phyloP scores from a whole-genome alignment of 2,329 filamentous ascomycete genomes.

The Botrytis byssoidea region DNA sequence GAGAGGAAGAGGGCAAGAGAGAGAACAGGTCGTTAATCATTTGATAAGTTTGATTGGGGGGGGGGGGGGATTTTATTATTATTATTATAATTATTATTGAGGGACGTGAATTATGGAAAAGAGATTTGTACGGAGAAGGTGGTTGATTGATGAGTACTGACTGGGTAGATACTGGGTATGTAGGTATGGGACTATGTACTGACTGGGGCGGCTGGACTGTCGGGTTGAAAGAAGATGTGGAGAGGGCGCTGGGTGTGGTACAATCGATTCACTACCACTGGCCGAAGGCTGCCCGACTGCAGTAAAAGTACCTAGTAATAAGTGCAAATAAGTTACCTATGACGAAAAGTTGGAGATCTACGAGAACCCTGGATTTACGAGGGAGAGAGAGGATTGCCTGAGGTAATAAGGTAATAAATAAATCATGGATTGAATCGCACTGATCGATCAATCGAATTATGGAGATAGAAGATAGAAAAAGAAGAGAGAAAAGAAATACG shows the following conservation, averaged over 20 bases:
- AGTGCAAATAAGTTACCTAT: neutral
- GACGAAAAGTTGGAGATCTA: neutral
- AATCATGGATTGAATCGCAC: neutral
- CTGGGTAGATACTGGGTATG: neutral
- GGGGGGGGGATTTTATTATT: neutral
- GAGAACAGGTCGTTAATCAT: neutral
- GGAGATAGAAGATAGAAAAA: too few relatives aligned
- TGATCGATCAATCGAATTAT: neutral
- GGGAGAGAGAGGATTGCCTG: neutral
- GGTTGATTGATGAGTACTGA: neutral
- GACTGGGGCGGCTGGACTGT: neutral
- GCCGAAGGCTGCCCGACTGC: neutral
- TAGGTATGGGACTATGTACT: neutral
- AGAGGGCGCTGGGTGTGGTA: neutral
- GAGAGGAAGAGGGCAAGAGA: too few relatives aligned
- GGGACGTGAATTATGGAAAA: neutral
- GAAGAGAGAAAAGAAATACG: too few relatives aligned
- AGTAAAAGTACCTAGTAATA: neutral
- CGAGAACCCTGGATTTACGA: neutral
- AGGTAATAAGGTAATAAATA: neutral
- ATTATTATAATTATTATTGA: neutral
- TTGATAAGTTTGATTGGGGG: neutral
- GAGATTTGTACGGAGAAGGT: neutral
- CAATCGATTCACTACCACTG: neutral
- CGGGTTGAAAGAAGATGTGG: neutral